Percentiles rank a stretch among this genome's conserved stretches.
Evolutionary conservation across 75 land plant species (phyloP).

Genomic region (Chamaecyparis obtusa): DNA sequence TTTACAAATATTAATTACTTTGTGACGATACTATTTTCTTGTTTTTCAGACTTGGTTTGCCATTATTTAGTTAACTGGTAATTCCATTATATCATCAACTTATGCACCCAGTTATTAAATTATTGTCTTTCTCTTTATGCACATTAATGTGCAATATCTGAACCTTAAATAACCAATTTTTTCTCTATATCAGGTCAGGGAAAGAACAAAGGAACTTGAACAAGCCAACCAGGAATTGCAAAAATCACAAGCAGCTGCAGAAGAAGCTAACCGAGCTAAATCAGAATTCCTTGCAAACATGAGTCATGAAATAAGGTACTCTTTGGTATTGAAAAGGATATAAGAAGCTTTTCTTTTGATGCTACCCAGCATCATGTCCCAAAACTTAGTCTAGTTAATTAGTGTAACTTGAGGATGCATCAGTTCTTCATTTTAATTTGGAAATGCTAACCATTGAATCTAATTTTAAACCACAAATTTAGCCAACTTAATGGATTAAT

Average conservation of each 20-base stretch:
- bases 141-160: background rate
- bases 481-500: background rate
- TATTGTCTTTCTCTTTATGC: background rate
- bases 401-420: background rate
- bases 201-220: conserved; percentile 39
- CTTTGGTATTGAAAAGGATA: background rate
- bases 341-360: background rate
- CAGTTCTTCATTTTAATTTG: background rate
- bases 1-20: background rate
- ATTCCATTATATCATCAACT: background rate
- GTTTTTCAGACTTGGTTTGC: conserved; percentile 8
- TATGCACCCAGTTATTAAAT: background rate
- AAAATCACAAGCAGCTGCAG: conserved; percentile 47
- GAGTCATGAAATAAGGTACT: conserved; percentile 52
- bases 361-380: background rate
- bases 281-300: conserved; percentile 50
- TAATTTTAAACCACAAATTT: background rate
- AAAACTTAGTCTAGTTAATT: background rate
- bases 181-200: conserved; percentile 23
- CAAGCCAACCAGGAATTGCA: conserved; percentile 33
- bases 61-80: background rate
- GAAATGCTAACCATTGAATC: background rate
- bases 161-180: background rate
- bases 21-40: background rate
- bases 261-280: conserved; percentile 48